Percentiles rank a stretch among this genome's conserved stretches.
These are phyloP conservation scores for Leptomonas seymouri DNA, from an alignment of 208 protist genomes.

Conservation along the genomic window DNA sequence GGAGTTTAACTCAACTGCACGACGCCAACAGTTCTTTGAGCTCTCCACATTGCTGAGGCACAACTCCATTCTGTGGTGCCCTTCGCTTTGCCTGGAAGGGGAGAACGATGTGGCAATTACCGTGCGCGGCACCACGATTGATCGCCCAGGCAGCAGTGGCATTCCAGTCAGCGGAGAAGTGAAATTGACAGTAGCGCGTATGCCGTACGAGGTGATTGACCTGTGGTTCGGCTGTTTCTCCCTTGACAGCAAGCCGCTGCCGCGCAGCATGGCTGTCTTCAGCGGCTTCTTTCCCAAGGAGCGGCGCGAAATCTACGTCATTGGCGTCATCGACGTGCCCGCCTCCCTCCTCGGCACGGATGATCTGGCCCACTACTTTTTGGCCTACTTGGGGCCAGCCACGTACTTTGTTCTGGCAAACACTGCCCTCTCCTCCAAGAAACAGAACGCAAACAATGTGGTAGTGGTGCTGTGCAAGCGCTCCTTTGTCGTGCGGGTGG, in stretches of 20 bases:
- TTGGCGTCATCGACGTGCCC: constrained; percentile 68
- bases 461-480: constrained; percentile 66
- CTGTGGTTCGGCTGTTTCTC: constrained; percentile 86
- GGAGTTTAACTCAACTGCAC: constrained; percentile 56
- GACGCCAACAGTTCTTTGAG: constrained; percentile 77
- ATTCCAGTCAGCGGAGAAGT: constrained; percentile 46
- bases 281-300: constrained; percentile 69
- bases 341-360: constrained; percentile 45
- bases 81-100: constrained; percentile 55
- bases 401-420: constrained; percentile 59
- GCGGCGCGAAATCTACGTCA: constrained; percentile 73
- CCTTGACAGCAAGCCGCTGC: constrained; percentile 47
- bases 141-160: constrained; percentile 35
- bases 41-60: constrained; percentile 58
- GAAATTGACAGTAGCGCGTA: constrained; percentile 62
- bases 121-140: constrained; percentile 73
- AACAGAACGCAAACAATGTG: constrained; percentile 44
- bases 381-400: constrained; percentile 48
- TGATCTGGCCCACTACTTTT: constrained; percentile 57
- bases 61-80: constrained; percentile 81
- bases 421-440: constrained; percentile 45
- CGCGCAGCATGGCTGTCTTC: constrained; percentile 53
- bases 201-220: constrained; percentile 84
- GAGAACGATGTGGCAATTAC: constrained; percentile 66
- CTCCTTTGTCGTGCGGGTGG: constrained; percentile 64